Percentiles rank a stretch among this genome's conserved stretches.
Evolutionary conservation across 305 asterid genomes (phyloP).

Genomic region (Plantago rigida): DNA sequence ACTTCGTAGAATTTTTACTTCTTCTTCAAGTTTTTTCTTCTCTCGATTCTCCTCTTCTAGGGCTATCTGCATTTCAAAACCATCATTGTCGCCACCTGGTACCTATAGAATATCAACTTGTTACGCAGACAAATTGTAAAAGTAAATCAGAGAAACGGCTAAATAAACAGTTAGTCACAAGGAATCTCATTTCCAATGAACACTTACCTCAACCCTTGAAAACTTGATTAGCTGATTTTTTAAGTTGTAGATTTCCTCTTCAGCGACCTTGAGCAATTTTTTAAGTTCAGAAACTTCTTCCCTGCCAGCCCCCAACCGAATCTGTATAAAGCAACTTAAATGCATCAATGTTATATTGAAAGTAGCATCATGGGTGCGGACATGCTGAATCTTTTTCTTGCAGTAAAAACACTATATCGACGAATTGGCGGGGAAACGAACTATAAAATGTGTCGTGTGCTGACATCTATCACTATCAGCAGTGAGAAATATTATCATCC

Average conservation of each 20-base stretch:
- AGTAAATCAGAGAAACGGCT: constrained; percentile 24
- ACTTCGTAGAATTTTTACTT: constrained; percentile 50
- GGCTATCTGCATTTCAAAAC: constrained; percentile 50
- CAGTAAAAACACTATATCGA: background rate
- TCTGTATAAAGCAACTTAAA: constrained; percentile 32
- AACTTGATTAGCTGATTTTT: constrained; percentile 44
- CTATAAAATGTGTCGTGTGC: background rate
- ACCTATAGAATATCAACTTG: constrained; percentile 45
- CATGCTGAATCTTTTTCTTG: constrained; percentile 4
- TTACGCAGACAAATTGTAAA: constrained; percentile 26
- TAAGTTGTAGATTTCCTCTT: constrained; percentile 58
- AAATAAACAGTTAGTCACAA: constrained; percentile 11
- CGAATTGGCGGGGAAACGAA: constrained; percentile 17
- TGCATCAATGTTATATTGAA: constrained; percentile 20
- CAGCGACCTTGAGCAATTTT: constrained; percentile 67
- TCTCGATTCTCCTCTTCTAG: constrained; percentile 56
- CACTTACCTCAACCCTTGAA: constrained; percentile 55
- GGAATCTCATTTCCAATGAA: constrained; percentile 21
- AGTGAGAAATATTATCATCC: no score
- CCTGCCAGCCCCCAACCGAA: constrained; percentile 31
- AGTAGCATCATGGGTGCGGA: constrained; percentile 13
- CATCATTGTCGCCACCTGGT: constrained; percentile 56
- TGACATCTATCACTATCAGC: no score
- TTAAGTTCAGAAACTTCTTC: constrained; percentile 60
- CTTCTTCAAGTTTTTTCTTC: constrained; percentile 63